Evolutionary conservation across 2,329 filamentous ascomycete species (phyloP).

Genomic region (Penicillium digitatum): DNA sequence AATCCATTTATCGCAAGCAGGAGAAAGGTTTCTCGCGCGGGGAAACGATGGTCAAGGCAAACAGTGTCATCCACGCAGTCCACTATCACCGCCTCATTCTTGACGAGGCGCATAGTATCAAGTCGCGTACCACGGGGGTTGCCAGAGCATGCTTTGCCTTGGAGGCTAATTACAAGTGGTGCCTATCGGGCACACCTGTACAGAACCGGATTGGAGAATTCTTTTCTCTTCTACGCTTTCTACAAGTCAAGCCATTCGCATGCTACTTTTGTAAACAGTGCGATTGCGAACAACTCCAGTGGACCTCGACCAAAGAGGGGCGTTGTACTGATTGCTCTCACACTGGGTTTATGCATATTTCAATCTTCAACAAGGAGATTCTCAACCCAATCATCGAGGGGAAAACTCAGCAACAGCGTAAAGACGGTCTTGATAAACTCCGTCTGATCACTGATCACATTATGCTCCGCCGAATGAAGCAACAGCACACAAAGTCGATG

Average conservation of each 20-base stretch:
- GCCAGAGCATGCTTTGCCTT: conserved; percentile 94
- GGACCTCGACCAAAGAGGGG: conserved; percentile 69
- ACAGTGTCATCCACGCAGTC: conserved; percentile 74
- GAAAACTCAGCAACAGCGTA: conserved; percentile 53
- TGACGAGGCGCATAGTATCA: conserved; percentile 95
- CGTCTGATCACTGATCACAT: conserved; percentile 86
- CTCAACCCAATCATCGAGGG: conserved; percentile 72
- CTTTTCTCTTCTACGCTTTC: conserved; percentile 88
- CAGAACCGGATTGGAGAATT: conserved; percentile 98
- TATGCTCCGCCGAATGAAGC: conserved; percentile 93
- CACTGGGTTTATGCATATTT: conserved; percentile 63
- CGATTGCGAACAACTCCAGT: conserved; percentile 74
- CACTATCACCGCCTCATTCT: conserved; percentile 87
- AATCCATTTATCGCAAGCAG: conserved; percentile 89
- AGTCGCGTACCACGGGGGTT: conserved; percentile 78
- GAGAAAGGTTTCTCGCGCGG: conserved; percentile 83
- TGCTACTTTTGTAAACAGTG: conserved; percentile 93
- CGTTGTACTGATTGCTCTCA: conserved; percentile 68
- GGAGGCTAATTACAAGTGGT: conserved; percentile 87
- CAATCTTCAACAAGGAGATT: conserved; percentile 90
- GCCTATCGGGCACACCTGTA: conserved; percentile 86
- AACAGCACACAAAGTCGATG: conserved; percentile 90
- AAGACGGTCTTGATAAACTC: conserved; percentile 72
- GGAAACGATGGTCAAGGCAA: conserved; percentile 74
- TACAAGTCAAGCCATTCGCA: conserved; percentile 82